Percentiles rank a stretch among this genome's conserved stretches.
Conservation (phyloP, 2,329 filamentous ascomycete species). For the Dothiorella sarmentorum region DNA sequence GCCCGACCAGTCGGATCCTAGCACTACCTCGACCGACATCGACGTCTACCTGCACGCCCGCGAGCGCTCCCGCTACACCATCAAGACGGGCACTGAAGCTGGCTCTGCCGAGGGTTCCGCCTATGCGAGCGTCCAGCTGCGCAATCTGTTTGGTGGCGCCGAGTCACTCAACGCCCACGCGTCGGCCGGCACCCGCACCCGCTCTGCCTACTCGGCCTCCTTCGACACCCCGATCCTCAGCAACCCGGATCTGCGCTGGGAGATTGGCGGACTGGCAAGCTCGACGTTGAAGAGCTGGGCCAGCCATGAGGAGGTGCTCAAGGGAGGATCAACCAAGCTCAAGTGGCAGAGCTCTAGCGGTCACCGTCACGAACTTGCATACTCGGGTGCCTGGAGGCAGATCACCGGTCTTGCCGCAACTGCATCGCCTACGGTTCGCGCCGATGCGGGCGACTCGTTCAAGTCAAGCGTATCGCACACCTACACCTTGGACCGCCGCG, state of each 20-base stretch:
- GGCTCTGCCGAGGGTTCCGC: constrained; percentile 93
- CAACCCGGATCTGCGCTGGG: constrained; percentile 76
- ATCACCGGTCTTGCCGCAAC: constrained; percentile 71
- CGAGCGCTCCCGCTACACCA: constrained; percentile 77
- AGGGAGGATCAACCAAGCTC: constrained; percentile 72
- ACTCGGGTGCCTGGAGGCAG: constrained; percentile 82
- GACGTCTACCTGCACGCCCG: constrained; percentile 74
- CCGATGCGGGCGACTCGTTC: constrained; percentile 83
- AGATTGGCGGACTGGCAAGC: constrained; percentile 76
- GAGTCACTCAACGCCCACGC: constrained; percentile 86
- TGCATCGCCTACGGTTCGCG: constrained; percentile 77
- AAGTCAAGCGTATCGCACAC: constrained; percentile 84
- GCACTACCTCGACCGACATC: constrained; percentile 71
- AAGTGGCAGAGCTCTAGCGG: constrained; percentile 65
- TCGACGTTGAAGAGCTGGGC: constrained; percentile 89
- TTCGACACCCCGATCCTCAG: constrained; percentile 80
- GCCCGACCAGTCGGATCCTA: constrained; percentile 64
- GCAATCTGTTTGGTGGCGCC: constrained; percentile 92
- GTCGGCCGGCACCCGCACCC: constrained; percentile 82
- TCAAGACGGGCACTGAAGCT: constrained; percentile 92
- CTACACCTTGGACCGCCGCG: constrained; percentile 74
- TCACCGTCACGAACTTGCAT: constrained; percentile 73
- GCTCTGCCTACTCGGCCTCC: constrained; percentile 84
- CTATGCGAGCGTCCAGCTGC: constrained; percentile 79
- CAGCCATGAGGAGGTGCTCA: constrained; percentile 85